Evolutionary conservation across 495 filamentous ascomycete species (phyloP).

Genomic region (Clohesyomyces aquaticus): DNA sequence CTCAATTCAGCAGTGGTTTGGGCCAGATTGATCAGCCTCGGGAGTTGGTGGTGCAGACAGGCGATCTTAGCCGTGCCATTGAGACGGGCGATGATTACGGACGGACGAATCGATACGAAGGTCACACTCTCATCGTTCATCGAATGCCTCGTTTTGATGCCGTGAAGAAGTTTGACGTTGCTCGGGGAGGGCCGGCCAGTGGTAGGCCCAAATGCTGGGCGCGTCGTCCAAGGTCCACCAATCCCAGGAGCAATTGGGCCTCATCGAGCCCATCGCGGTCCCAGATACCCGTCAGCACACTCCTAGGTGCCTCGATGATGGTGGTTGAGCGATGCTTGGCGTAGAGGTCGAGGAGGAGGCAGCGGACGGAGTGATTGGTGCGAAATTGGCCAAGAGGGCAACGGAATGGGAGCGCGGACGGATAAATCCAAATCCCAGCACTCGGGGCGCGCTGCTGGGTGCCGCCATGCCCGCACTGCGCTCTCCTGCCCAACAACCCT

Average conservation of each 20-base stretch:
- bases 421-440: conserved; percentile 26
- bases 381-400: conserved; percentile 21
- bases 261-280: background rate
- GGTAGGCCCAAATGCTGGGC: too few species aligned
- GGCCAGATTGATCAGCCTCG: too few species aligned
- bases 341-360: background rate
- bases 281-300: conserved; percentile 34
- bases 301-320: conserved; percentile 11
- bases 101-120: too few species aligned
- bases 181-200: too few species aligned
- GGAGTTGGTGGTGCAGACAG: background rate
- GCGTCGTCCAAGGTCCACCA: background rate
- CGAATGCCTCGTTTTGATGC: background rate
- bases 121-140: too few species aligned
- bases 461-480: conserved; percentile 13
- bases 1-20: conserved; percentile 1
- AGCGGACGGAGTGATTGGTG: conserved; percentile 28
- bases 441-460: background rate
- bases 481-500: conserved; percentile 23
- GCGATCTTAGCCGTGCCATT: background rate
- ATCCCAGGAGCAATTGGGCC: background rate
- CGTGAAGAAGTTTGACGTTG: background rate
- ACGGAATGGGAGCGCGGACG: conserved; percentile 16
- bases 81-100: too few species aligned
- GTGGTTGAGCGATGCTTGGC: conserved; percentile 23